Percentiles rank a stretch among this genome's conserved stretches.
Conservation (phyloP, 768 basidiomycete genomes). For the Candolleomyces eurysporus region DNA sequence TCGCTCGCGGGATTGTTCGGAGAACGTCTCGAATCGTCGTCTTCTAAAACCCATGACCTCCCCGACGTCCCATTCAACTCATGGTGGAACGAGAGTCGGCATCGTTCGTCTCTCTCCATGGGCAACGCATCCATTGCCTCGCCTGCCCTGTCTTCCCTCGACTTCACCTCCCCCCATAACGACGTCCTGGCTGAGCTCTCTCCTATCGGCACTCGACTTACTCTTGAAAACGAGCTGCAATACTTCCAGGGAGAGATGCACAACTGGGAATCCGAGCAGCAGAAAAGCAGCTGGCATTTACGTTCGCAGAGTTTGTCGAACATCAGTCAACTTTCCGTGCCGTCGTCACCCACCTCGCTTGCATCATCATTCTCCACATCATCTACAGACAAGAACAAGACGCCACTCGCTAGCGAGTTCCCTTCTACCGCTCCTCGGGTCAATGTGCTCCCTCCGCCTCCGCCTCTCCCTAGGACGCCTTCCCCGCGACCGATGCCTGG, state of each 20-base stretch:
- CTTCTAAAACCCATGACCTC: constrained; percentile 18
- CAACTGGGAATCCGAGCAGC: constrained; percentile 15
- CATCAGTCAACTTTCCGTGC: constrained; percentile 42
- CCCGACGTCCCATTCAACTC: constrained; percentile 31
- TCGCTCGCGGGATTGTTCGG: constrained; percentile 68
- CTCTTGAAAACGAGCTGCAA: constrained; percentile 50
- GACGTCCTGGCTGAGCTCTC: constrained; percentile 16
- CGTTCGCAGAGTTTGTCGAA: constrained; percentile 57
- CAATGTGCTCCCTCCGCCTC: constrained; percentile 4
- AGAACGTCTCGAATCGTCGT: constrained; percentile 14
- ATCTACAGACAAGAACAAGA: neutral
- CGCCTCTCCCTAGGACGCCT: constrained; percentile 4
- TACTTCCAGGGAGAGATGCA: constrained; percentile 29
- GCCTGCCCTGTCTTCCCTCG: constrained; percentile 25
- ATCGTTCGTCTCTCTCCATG: constrained; percentile 29
- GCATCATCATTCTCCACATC: neutral
- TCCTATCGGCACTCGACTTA: constrained; percentile 47
- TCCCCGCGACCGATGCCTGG: neutral
- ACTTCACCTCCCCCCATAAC: constrained; percentile 16
- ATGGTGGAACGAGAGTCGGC: constrained; percentile 20
- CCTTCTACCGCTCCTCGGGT: neutral
- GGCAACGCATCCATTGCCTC: constrained; percentile 25
- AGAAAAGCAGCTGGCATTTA: constrained; percentile 34
- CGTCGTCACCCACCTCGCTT: constrained; percentile 29
- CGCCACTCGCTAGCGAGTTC: neutral